Percentiles rank a stretch among this genome's conserved stretches.
Evolutionary conservation across 2,329 filamentous ascomycete species (phyloP).

Genomic region (Ophiostoma pallidulum): DNA sequence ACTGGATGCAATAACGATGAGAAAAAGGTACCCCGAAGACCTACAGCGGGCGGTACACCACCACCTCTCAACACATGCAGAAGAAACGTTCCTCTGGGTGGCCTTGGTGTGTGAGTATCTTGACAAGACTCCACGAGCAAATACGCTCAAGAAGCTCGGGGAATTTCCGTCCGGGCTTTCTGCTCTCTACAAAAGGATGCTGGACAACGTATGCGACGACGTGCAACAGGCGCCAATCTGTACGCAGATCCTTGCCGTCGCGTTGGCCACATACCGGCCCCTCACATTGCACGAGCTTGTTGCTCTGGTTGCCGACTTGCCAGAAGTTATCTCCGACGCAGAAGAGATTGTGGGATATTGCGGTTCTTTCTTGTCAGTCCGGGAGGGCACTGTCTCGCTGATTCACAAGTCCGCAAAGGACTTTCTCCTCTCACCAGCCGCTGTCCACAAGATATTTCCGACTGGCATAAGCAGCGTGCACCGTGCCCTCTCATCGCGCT

Average conservation of each 20-base stretch:
- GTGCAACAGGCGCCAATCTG: conserved; percentile 22
- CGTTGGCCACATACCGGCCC: conserved; percentile 26
- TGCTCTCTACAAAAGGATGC: conserved; percentile 30
- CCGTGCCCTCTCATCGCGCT: conserved; percentile 25
- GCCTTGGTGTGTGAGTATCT: conserved; percentile 29
- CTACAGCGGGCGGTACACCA: conserved; percentile 14
- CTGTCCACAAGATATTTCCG: conserved; percentile 23
- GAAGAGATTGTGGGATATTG: conserved; percentile 24
- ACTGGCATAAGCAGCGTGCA: conserved; percentile 21
- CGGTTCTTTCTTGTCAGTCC: conserved; percentile 31
- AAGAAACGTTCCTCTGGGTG: conserved; percentile 37
- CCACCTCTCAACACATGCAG: conserved; percentile 23
- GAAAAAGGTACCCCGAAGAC: conserved; percentile 20
- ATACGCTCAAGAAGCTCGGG: conserved; percentile 14
- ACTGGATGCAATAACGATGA: conserved; percentile 21
- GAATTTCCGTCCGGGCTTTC: conserved; percentile 27
- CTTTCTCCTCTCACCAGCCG: conserved; percentile 22
- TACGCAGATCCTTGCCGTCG: conserved; percentile 25
- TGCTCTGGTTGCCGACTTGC: conserved; percentile 18
- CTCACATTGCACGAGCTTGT: conserved; percentile 27
- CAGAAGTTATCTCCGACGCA: conserved; percentile 24
- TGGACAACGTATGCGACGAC: conserved; percentile 25
- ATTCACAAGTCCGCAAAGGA: conserved; percentile 37
- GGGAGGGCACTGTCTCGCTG: conserved; percentile 23
- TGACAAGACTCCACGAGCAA: conserved; percentile 18